Evolutionary conservation across 805 yeast genomes (phyloP), one percentile per base, ranked within the genome.

Genomic region (Babjeviella inositovora): DNA sequence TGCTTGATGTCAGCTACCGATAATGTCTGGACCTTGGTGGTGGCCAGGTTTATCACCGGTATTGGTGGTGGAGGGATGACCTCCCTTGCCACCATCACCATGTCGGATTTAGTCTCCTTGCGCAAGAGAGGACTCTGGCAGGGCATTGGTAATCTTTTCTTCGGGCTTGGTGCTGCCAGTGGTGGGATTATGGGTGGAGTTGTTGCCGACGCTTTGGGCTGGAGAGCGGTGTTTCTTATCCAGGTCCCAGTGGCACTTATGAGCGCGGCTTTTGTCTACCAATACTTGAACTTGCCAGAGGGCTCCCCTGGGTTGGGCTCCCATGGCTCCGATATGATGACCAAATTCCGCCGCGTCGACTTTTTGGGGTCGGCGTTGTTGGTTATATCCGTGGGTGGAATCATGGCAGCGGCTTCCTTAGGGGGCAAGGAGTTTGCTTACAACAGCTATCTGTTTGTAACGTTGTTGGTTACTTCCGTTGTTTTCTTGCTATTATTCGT

Each of bases 11-110:
- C 62, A 35, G 59, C 59, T 6, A 17, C 54, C 2, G 63, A 45
- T 32, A 15, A 42, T 41, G 26, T 57, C 45, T 17, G 53, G 55
- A n/a, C 46, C 39, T 44, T 68, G 44, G 38, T 63, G 36, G 30
- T 63, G 14, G 76, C 76, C 4, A 53, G 81, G 35, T 68, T 80
- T 30, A 55, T 82, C 23, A 71, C 92, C 13, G 95, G 95, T 11
- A 62, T 77, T 26, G 94, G 94, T 8, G 93, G 93, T n/a, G 90
- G 93, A 5, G 94, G 94, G 1, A 63, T 82, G 38, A 67, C 73
- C 23, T 61, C 85, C 0, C 50, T 81, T 33, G 64, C 80, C 10
- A 72, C 93, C 5, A 75, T 82, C 27, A 61, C 84, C 3, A 62
- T 75, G 34, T 67, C 80, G 14, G 94, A 82, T 44, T 52, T 80